Base-by-base conservation (phyloP, 306 rosid species). In the Corylus heterophylla region DNA sequence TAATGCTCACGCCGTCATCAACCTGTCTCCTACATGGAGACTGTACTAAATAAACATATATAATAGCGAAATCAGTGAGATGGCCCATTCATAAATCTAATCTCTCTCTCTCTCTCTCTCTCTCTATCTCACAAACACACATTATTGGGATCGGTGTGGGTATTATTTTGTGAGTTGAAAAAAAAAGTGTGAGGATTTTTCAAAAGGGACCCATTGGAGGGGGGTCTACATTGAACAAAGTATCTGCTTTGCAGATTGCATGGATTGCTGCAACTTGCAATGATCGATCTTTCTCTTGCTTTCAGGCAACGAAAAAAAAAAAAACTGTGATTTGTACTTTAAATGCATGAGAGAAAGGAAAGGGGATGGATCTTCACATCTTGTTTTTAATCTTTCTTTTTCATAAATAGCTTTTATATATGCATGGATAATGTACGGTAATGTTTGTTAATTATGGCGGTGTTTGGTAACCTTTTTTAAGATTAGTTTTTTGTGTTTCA, bases 11-110 rank as follows among this genome's bases (percentile, higher is more conserved):
- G 83, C 76, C 83, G 86, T 86, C 56, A 10, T 59, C 31, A 85
- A 85, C 84, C 74, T 90, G 93, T 92, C 94, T 85, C 93, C 94
- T 77, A 50, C 56, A 50, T 76, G 92, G 92, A 81, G 61, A 83
- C 94, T 88, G 85, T 71, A 54, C 78, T 35, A 70, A 69, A 55
- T 71, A 78, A 67, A 56, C 4, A 50, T 51, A 74, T 52, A 78
- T 83, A 62, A 83, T 71, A 75, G 52, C 52, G 74, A 80, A 78
- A 79, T 76, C 67, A 85, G 76, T 82, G 83, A 59, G 71, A 85
- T 80, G 79, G 73, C 56, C 76, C 64, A 66, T 22, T 22, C 25
- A 22, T 69, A 44, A 78, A 58, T 74, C 45, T 67, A 42, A 42
- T 48, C 55, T 62, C 44, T 74, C 54, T 44, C 12, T 62, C 58